phyloP scores from a whole-genome alignment of 148 eudicot species.

The Heliamphora exappendiculata region DNA sequence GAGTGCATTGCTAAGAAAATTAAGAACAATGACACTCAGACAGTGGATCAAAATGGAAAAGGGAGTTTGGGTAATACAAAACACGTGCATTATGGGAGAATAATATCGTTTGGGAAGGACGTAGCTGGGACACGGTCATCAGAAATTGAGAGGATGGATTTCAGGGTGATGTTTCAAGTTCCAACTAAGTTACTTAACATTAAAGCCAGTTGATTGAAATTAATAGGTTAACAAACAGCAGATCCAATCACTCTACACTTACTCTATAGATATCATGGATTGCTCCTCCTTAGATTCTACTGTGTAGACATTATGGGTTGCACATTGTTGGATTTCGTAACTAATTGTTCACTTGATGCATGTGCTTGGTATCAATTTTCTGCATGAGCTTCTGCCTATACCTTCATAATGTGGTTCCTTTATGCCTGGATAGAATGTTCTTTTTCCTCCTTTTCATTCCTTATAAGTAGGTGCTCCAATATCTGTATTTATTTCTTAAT shows the following conservation, averaged over 20 bases:
- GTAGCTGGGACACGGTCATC: conserved; percentile 52
- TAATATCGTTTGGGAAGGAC: conserved; percentile 84
- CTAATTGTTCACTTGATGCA: neutral
- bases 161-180: conserved; percentile 52
- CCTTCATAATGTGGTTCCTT: neutral
- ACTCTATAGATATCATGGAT: neutral
- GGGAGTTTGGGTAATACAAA: conserved; percentile 15
- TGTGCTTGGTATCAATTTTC: neutral
- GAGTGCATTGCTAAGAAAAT: conserved; percentile 35
- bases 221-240: neutral
- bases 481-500: too few species aligned
- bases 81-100: conserved; percentile 58
- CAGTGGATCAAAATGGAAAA: conserved; percentile 24
- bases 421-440: too few species aligned
- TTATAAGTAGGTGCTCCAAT: too few species aligned
- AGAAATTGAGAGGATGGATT: conserved; percentile 59
- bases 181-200: neutral
- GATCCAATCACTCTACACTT: neutral
- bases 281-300: neutral
- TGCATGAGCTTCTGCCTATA: neutral
- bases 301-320: neutral
- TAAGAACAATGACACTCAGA: conserved; percentile 26
- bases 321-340: neutral
- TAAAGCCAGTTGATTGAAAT: neutral
- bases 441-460: too few species aligned